Evolutionary conservation across 352 stramenopile species (phyloP).

Genomic region (Phytophthora pluvialis): DNA sequence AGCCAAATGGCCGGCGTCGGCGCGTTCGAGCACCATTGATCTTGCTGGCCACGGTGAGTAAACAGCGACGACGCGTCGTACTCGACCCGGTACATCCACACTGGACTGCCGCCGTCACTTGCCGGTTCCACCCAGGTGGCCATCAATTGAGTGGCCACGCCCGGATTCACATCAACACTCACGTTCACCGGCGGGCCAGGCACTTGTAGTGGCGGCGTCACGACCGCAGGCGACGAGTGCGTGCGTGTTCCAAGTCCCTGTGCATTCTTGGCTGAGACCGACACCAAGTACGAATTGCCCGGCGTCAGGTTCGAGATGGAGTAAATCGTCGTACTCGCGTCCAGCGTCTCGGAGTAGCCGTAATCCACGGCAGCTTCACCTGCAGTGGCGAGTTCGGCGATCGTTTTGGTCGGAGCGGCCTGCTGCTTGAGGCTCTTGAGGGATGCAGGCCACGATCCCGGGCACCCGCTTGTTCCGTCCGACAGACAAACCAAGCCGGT

Average conservation of each 20-base stretch:
- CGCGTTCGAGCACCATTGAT: conserved; percentile 69
- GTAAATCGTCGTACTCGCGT: conserved; percentile 63
- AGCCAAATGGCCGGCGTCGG: conserved; percentile 67
- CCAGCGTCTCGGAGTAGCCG: conserved; percentile 72
- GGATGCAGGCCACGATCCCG: conserved; percentile 49
- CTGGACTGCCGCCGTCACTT: conserved; percentile 61
- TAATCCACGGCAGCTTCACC: conserved; percentile 74
- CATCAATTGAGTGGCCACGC: conserved; percentile 75
- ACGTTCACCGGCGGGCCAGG: conserved; percentile 77
- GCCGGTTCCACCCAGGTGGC: conserved; percentile 54
- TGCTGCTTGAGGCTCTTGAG: conserved; percentile 16
- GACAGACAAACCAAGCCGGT: conserved; percentile 53
- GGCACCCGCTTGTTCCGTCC: conserved; percentile 45
- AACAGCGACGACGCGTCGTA: conserved; percentile 79
- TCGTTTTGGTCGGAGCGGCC: conserved; percentile 8
- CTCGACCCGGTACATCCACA: conserved; percentile 83
- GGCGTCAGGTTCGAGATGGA: conserved; percentile 72
- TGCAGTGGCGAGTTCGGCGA: conserved; percentile 21
- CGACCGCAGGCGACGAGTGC: conserved; percentile 44
- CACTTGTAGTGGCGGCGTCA: conserved; percentile 78
- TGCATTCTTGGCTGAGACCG: conserved; percentile 90
- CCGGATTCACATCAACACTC: conserved; percentile 70
- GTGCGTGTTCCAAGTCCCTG: conserved; percentile 61
- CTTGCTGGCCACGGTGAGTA: conserved; percentile 60
- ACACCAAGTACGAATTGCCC: conserved; percentile 85